These are phyloP conservation scores for Neurospora tetraspora DNA, from an alignment of 495 filamentous ascomycete species.

Conservation along the genomic window DNA sequence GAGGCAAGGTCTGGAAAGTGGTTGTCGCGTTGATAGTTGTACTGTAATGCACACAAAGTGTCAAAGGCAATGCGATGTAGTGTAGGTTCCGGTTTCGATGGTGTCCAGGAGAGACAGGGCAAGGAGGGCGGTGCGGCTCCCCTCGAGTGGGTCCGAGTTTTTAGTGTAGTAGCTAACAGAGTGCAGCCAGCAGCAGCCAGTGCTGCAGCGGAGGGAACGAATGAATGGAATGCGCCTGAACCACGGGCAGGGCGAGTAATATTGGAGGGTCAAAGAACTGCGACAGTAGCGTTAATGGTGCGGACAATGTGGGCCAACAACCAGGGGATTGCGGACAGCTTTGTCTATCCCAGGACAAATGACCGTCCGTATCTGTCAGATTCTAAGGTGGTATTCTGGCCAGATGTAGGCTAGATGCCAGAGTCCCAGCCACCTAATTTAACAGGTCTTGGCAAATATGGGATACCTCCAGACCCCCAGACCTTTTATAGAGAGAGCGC, in stretches of 20 bases:
- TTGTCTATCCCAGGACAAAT: background rate
- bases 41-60: conserved; percentile 12
- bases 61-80: background rate
- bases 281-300: background rate
- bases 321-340: background rate
- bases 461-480: too few relatives aligned
- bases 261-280: background rate
- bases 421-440: too few relatives aligned
- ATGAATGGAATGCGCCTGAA: background rate
- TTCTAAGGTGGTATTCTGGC: too few relatives aligned
- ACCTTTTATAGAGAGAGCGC: too few relatives aligned
- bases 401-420: too few relatives aligned
- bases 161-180: background rate
- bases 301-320: background rate
- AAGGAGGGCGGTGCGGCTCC: conserved; percentile 23
- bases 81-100: conserved; percentile 2
- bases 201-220: background rate
- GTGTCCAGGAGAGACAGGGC: conserved; percentile 22
- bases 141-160: conserved; percentile 17
- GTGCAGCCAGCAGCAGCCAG: background rate
- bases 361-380: background rate
- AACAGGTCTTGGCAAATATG: too few relatives aligned
- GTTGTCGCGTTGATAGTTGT: background rate
- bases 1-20: conserved; percentile 5
- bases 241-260: background rate